A percentile compares a stretch with the other conserved stretches of the same genome.
These are phyloP conservation scores for Cryomyces minteri DNA, from an alignment of 495 filamentous ascomycete species.

Conservation along the genomic window DNA sequence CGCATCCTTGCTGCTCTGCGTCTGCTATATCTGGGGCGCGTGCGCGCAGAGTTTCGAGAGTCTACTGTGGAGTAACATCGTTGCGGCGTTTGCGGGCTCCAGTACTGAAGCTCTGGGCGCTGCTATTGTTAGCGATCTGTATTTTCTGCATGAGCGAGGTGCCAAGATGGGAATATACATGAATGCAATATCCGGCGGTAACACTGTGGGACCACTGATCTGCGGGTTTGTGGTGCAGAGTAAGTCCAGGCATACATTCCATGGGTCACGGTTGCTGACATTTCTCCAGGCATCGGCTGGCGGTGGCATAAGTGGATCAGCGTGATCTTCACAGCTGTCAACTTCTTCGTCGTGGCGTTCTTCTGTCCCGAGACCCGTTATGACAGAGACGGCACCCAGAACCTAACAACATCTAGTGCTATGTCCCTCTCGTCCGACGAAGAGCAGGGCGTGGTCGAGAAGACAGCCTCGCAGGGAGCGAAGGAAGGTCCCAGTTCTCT, in stretches of 20 bases:
- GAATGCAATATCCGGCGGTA: constrained; percentile 16
- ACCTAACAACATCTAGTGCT: not conserved
- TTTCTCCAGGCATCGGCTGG: constrained; percentile 8
- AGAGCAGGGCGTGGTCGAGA: constrained; percentile 6
- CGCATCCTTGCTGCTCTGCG: constrained; percentile 11
- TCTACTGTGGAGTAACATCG: constrained; percentile 17
- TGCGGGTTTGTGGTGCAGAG: constrained; percentile 15
- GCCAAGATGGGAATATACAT: constrained; percentile 16
- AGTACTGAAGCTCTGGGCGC: constrained; percentile 16
- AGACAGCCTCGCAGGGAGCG: not conserved
- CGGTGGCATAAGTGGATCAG: constrained; percentile 19
- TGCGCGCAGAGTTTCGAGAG: constrained; percentile 10
- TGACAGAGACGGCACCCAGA: constrained; percentile 4
- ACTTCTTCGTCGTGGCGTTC: constrained; percentile 15
- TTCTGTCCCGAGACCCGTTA: constrained; percentile 19
- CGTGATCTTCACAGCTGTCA: constrained; percentile 13
- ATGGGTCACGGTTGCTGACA: not conserved
- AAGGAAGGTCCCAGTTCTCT: constrained; percentile 1
- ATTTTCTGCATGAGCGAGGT: constrained; percentile 15
- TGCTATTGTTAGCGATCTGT: constrained; percentile 16
- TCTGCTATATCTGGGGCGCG: constrained; percentile 18
- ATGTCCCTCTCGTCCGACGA: constrained; percentile 3
- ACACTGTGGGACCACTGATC: constrained; percentile 17
- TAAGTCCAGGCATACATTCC: not conserved
- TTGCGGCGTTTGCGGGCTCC: constrained; percentile 17